Conservation (phyloP, 306 rosid species). For the Glycine soja region DNA sequence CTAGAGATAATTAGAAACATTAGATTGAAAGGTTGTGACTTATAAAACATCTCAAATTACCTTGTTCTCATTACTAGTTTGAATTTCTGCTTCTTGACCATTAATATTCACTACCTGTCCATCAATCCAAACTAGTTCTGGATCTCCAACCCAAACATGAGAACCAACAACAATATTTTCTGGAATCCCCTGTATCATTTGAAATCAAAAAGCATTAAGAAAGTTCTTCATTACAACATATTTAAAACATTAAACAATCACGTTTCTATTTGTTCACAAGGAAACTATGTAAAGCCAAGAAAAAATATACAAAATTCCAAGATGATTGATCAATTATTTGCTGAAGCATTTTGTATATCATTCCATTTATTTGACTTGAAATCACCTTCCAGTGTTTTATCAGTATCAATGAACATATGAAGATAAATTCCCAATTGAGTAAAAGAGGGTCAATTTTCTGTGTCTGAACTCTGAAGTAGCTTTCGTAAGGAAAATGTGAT, state of each 20-base stretch:
- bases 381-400: slow-evolving; percentile 9
- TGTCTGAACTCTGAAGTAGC: slow-evolving; percentile 20
- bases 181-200: slow-evolving; percentile 66
- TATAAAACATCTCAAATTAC: slow-evolving; percentile 53
- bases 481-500: background rate
- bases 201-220: slow-evolving; percentile 25
- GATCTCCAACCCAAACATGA: slow-evolving; percentile 81
- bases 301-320: slow-evolving; percentile 8
- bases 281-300: slow-evolving; percentile 31
- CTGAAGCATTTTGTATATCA: background rate
- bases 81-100: slow-evolving; percentile 88
- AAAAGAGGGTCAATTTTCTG: background rate
- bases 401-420: slow-evolving; percentile 12
- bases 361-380: slow-evolving; percentile 25
- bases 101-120: slow-evolving; percentile 70
- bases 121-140: slow-evolving; percentile 80
- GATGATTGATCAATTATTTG: slow-evolving; percentile 20
- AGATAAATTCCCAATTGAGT: slow-evolving; percentile 17
- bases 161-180: slow-evolving; percentile 81
- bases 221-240: slow-evolving; percentile 24
- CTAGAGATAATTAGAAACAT: slow-evolving; percentile 40
- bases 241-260: slow-evolving; percentile 29
- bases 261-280: slow-evolving; percentile 21
- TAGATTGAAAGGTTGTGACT: slow-evolving; percentile 9
- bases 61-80: slow-evolving; percentile 64